phyloP scores from a whole-genome alignment of 2,329 filamentous ascomycete genomes.

The Xylariaceae sp. region DNA sequence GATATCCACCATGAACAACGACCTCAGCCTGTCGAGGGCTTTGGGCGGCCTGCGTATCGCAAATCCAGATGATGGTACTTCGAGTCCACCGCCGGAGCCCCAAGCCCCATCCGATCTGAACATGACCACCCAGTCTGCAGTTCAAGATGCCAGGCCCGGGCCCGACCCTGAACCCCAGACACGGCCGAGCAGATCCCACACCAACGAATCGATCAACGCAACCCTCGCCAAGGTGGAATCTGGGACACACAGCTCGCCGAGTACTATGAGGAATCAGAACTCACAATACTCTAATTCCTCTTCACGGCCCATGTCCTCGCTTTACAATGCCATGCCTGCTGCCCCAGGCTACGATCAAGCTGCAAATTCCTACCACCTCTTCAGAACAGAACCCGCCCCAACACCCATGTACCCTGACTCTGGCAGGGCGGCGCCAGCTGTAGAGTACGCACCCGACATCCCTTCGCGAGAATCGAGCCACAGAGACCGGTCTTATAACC shows the following conservation, averaged over 20 bases:
- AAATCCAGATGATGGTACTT: slow-evolving; percentile 65
- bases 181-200: slow-evolving; percentile 19
- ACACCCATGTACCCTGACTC: slow-evolving; percentile 56
- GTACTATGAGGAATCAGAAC: slow-evolving; percentile 22
- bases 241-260: slow-evolving; percentile 21
- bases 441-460: slow-evolving; percentile 55
- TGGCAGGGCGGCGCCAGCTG: slow-evolving; percentile 56
- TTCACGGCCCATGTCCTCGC: slow-evolving; percentile 29
- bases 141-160: slow-evolving; percentile 13
- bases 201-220: slow-evolving; percentile 18
- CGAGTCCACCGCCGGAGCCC: slow-evolving; percentile 25
- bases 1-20: slow-evolving; percentile 69
- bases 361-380: slow-evolving; percentile 37
- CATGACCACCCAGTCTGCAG: slow-evolving; percentile 19
- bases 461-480: slow-evolving; percentile 67
- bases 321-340: slow-evolving; percentile 25
- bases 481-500: slow-evolving; percentile 64
- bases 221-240: slow-evolving; percentile 22
- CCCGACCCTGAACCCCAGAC: slow-evolving; percentile 24
- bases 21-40: slow-evolving; percentile 86
- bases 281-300: slow-evolving; percentile 26
- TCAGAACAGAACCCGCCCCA: slow-evolving; percentile 55
- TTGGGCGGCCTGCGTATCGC: slow-evolving; percentile 94
- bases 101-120: slow-evolving; percentile 29
- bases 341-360: slow-evolving; percentile 32